Percentiles rank a stretch among this genome's conserved stretches.
Conservation (phyloP, 768 basidiomycete genomes). For the Pisolithus marmoratus region DNA sequence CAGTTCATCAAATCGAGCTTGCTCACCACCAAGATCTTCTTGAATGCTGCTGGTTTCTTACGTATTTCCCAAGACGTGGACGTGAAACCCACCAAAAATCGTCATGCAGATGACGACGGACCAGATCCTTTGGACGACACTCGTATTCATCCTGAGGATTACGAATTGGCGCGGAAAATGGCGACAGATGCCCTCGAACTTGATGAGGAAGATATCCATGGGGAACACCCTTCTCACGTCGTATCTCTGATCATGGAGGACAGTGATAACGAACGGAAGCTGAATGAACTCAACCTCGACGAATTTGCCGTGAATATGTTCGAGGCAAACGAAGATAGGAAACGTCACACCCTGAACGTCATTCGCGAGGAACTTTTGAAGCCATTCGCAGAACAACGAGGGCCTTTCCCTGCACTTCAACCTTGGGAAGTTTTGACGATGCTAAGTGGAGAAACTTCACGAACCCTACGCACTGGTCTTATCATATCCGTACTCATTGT, state of each 20-base stretch:
- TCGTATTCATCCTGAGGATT: conserved; percentile 96
- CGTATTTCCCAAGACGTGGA: conserved; percentile 75
- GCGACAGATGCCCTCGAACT: conserved; percentile 93
- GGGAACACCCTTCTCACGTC: conserved; percentile 86
- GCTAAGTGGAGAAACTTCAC: conserved; percentile 87
- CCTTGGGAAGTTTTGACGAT: conserved; percentile 87
- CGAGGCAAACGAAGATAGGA: conserved; percentile 76
- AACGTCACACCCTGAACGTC: conserved; percentile 83
- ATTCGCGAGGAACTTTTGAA: conserved; percentile 81
- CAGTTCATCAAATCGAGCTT: conserved; percentile 81
- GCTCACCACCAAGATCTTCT: conserved; percentile 80
- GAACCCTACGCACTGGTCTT: conserved; percentile 71
- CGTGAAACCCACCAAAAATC: conserved; percentile 53
- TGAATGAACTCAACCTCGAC: conserved; percentile 88
- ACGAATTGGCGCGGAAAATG: conserved; percentile 97
- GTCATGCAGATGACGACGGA: conserved; percentile 57
- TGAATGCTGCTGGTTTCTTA: conserved; percentile 91
- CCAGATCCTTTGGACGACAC: conserved; percentile 92
- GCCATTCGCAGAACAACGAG: conserved; percentile 76
- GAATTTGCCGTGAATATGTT: conserved; percentile 93
- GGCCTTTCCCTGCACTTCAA: conserved; percentile 54
- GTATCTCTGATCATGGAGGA: conserved; percentile 85
- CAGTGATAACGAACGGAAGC: conserved; percentile 67
- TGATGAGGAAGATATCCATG: conserved; percentile 95
- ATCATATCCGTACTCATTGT: conserved; percentile 73